Base-by-base conservation (phyloP, 345 rosid genomes). In the Fremontodendron californicum region DNA sequence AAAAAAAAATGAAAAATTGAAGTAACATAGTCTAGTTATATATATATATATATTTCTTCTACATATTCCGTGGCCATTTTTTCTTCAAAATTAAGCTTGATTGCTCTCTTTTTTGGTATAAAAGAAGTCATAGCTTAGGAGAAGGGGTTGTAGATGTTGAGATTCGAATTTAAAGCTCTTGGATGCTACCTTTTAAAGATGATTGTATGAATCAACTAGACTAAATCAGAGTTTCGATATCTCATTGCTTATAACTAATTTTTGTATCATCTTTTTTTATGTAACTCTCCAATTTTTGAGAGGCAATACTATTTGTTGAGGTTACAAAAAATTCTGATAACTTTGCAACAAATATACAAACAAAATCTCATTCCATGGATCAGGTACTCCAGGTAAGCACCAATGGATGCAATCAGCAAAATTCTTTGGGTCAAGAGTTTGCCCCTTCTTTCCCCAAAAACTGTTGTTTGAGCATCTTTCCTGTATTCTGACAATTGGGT, bases 401-500 rank as follows among this genome's bases (percentile, higher is more conserved):
- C 98, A 94, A 37, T 93, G 98, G 58, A 93, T 91, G 85, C 97
- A 91, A 75, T 94, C 97, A 2, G 93, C 95, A 79, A 90, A 88
- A 19, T 45, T 78, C 77, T 86, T 89, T 0, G 97, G 93, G 71
- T 93, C 83, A 19, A 82, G 35, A 93, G 93, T 82, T 90, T 95
- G 35, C 98, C 98, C 83, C 89, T 93, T 25, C 92, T 81, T 77
- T 93, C 98, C 2, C 94, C 93, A 27, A 89, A 95, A 55, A 95
- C 85, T 3, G 86, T 79, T 0, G 99, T 89, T 73, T 93, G 98
- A 57, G 90, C 98, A 68, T 95, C 98, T 85, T 91, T 93, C 73
- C 98, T 85, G 43, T 87, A 90, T 75, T 93, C 98, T 4, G 99
- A 92, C 54, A 95, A 79, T 46, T 93, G 94, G 0, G 97, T 95